A percentile compares a stretch with the other conserved stretches of the same genome.
Conservation (phyloP, 495 filamentous ascomycete genomes). For the Parmelia sp. region DNA sequence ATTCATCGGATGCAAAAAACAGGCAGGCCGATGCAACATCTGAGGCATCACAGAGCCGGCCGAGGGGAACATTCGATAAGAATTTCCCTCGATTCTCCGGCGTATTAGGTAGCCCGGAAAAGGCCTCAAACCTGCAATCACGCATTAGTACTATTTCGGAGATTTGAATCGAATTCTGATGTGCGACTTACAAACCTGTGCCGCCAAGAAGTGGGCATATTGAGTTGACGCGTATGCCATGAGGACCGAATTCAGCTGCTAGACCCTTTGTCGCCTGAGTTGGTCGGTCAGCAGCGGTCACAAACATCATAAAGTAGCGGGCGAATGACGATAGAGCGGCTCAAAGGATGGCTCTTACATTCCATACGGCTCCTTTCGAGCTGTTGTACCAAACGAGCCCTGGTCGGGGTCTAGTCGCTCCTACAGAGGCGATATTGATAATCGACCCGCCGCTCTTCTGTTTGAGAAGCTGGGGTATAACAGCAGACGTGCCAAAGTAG, state of each 20-base stretch:
- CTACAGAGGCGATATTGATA: slow-evolving; percentile 62
- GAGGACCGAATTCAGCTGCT: slow-evolving; percentile 59
- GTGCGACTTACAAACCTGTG: slow-evolving; percentile 45
- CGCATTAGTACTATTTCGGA: not conserved
- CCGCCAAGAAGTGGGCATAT: slow-evolving; percentile 56
- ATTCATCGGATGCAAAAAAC: slow-evolving; percentile 62
- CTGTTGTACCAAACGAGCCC: slow-evolving; percentile 67
- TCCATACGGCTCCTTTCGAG: slow-evolving; percentile 59
- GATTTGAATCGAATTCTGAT: not conserved
- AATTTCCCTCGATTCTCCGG: slow-evolving; percentile 64
- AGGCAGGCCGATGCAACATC: slow-evolving; percentile 62
- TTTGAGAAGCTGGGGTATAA: slow-evolving; percentile 50
- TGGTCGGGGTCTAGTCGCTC: slow-evolving; percentile 56
- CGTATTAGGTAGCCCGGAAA: slow-evolving; percentile 61
- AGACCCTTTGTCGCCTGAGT: slow-evolving; percentile 55
- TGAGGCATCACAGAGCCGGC: slow-evolving; percentile 54
- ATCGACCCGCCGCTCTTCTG: slow-evolving; percentile 54
- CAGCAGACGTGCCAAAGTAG: slow-evolving; percentile 46
- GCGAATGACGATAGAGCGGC: not conserved
- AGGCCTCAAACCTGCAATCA: slow-evolving; percentile 45
- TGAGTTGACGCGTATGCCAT: slow-evolving; percentile 60
- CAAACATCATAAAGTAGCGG: slow-evolving; percentile 9
- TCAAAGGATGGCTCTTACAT: slow-evolving; percentile 36
- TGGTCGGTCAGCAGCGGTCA: not conserved
- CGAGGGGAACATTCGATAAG: slow-evolving; percentile 59